phyloP scores from a whole-genome alignment of 768 basidiomycete genomes.

The Bullera alba region DNA sequence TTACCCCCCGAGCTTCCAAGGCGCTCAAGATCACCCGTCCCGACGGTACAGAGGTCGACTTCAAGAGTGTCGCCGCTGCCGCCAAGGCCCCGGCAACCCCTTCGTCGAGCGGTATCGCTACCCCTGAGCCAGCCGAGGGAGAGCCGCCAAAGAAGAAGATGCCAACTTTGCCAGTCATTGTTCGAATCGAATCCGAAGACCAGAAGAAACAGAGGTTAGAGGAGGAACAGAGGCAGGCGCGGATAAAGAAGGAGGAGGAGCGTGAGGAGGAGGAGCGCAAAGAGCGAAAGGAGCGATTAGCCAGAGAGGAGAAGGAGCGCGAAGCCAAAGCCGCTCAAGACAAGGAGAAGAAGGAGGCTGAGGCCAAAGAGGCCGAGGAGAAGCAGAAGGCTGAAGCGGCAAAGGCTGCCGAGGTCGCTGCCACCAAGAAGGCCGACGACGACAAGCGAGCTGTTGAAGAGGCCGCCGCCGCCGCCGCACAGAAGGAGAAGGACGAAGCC shows the following conservation, averaged over 20 bases:
- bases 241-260: slow-evolving; percentile 36
- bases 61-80: slow-evolving; percentile 50
- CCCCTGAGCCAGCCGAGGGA: slow-evolving; percentile 47
- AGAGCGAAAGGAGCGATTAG: slow-evolving; percentile 48
- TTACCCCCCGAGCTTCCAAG: slow-evolving; percentile 45
- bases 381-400: slow-evolving; percentile 8
- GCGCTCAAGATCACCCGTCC: slow-evolving; percentile 44
- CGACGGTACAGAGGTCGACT: slow-evolving; percentile 52
- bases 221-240: slow-evolving; percentile 28
- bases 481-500: slow-evolving; percentile 20
- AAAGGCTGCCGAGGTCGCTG: slow-evolving; percentile 20
- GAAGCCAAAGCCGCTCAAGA: slow-evolving; percentile 1
- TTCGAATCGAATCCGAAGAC: slow-evolving; percentile 41
- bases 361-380: not conserved
- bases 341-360: slow-evolving; percentile 2
- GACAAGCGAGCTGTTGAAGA: slow-evolving; percentile 5
- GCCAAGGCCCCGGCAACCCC: slow-evolving; percentile 46
- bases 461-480: slow-evolving; percentile 18
- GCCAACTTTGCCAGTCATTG: slow-evolving; percentile 33
- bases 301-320: slow-evolving; percentile 28
- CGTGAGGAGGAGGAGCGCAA: slow-evolving; percentile 39
- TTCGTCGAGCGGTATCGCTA: slow-evolving; percentile 30
- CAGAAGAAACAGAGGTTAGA: slow-evolving; percentile 31
- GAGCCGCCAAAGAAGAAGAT: slow-evolving; percentile 27
- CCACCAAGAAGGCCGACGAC: slow-evolving; percentile 7